Base-by-base conservation (phyloP, 2,329 filamentous ascomycete species). In the Talaromyces amestolkiae region DNA sequence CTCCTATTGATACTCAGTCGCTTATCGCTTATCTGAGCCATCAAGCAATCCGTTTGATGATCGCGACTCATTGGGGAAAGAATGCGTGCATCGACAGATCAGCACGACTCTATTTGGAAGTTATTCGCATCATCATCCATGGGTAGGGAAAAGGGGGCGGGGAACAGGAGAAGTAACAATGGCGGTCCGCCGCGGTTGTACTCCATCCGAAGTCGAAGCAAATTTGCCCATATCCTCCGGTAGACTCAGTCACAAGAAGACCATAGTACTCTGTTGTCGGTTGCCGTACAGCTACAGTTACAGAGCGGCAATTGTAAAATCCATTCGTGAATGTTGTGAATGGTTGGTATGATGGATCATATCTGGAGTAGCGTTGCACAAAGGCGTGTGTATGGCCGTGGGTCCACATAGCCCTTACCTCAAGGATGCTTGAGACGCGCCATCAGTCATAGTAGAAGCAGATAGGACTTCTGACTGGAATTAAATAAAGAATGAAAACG, bases 81-180 rank as follows among this genome's bases (percentile, higher is more conserved):
- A 11, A 6, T 15, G 22, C 19, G 31, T 22, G 6, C 10, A 56
- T 56, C 53, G 19, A 19, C 13, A 56, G 33, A 37, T 56, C 33
- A 56, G 7, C 53, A 56, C 11, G 19, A 39, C 53, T 35, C 53
- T 56, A 15, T 17, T 56, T 37, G 53, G 33, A 39, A 56, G 53
- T 39, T 37, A 24, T 39, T 56, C 33, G 53, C 11, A 56, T 37
- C 33, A 37, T 56, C 19, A 31, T n/a, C 49, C 10, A 31, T n/a
- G 49, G 49, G n/a, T 24, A 39, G 9, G 49, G 27, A 56, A 56
- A 56, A 37, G 53, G 53, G 53, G 53, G 31, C 31, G 53, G 53
- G 53, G 31, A 56, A 56, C 31, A 56, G n/a, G 7, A 15, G 1
- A 56, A 24, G n/a, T 37, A 56, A 56, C 53, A 56, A 54, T 35